Evolutionary conservation across 148 eudicot genomes (phyloP).

Genomic region (Rhododendron henanense): DNA sequence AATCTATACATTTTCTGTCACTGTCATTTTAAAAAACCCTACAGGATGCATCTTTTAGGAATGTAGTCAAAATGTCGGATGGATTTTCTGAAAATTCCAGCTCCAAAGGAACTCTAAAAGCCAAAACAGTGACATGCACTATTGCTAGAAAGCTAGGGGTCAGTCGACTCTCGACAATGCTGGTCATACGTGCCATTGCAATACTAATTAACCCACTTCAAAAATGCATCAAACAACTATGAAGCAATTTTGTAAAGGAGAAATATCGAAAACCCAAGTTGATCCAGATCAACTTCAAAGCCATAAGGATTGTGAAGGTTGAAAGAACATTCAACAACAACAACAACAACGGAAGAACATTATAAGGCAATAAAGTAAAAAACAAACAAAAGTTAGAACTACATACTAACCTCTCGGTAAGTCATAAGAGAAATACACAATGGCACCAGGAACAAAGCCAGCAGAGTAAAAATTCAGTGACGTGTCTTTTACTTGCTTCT

Average conservation of each 20-base stretch:
- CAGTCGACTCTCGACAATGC: neutral
- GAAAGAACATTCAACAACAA: neutral
- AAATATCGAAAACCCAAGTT: neutral
- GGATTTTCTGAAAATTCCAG: neutral
- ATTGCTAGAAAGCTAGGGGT: neutral
- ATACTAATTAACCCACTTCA: neutral
- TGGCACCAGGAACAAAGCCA: conserved; percentile 92
- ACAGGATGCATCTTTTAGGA: neutral
- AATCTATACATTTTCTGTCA: neutral
- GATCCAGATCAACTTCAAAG: neutral
- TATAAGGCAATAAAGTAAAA: neutral
- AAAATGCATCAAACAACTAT: neutral
- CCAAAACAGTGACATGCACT: neutral
- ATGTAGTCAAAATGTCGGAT: neutral
- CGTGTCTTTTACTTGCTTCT: conserved; percentile 64
- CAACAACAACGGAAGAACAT: too few species aligned
- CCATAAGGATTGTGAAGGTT: neutral
- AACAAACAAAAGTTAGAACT: neutral
- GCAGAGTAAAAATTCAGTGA: conserved; percentile 76
- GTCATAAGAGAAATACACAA: conserved; percentile 75
- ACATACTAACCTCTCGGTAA: conserved; percentile 47
- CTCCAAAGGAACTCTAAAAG: neutral
- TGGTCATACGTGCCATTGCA: neutral
- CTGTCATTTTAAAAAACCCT: neutral
- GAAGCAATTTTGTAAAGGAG: neutral